Percentiles rank a stretch among this genome's conserved stretches.
phyloP scores from a whole-genome alignment of 768 basidiomycete genomes.

The Leccinum broughii region DNA sequence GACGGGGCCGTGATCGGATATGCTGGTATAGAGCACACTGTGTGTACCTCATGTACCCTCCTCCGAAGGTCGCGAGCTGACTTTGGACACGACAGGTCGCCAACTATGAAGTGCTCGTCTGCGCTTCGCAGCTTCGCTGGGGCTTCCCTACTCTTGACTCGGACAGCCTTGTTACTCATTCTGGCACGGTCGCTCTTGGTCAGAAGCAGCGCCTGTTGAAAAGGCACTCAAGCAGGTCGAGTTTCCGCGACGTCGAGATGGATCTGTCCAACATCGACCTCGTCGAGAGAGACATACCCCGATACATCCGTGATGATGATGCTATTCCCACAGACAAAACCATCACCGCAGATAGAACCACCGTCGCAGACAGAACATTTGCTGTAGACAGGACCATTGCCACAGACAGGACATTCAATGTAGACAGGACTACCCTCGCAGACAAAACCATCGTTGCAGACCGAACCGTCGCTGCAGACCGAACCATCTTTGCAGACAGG shows the following conservation, averaged over 20 bases:
- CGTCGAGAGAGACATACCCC: slow-evolving; percentile 29
- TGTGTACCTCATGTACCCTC: slow-evolving; percentile 12
- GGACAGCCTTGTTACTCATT: slow-evolving; percentile 16
- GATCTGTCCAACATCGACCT: slow-evolving; percentile 28
- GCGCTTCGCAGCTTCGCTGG: slow-evolving; percentile 36
- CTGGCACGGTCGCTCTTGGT: slow-evolving; percentile 33
- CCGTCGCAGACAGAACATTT: too few species aligned
- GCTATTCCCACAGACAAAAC: not conserved
- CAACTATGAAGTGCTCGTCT: slow-evolving; percentile 38
- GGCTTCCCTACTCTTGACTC: slow-evolving; percentile 20
- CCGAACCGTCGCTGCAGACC: too few species aligned
- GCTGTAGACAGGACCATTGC: too few species aligned
- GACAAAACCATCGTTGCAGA: too few species aligned
- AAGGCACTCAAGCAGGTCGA: slow-evolving; percentile 1
- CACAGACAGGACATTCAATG: too few species aligned
- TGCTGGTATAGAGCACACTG: slow-evolving; percentile 36
- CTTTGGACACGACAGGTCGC: slow-evolving; percentile 22
- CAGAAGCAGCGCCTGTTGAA: slow-evolving; percentile 19
- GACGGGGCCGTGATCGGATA: slow-evolving; percentile 34
- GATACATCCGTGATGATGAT: slow-evolving; percentile 22
- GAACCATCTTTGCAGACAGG: too few species aligned
- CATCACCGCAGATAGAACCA: too few species aligned
- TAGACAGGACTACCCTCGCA: too few species aligned
- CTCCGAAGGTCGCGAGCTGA: not conserved
- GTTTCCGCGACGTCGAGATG: slow-evolving; percentile 6